A percentile compares a stretch with the other conserved stretches of the same genome.
phyloP scores from a whole-genome alignment of 306 rosid genomes.

The Cucumis melo region DNA sequence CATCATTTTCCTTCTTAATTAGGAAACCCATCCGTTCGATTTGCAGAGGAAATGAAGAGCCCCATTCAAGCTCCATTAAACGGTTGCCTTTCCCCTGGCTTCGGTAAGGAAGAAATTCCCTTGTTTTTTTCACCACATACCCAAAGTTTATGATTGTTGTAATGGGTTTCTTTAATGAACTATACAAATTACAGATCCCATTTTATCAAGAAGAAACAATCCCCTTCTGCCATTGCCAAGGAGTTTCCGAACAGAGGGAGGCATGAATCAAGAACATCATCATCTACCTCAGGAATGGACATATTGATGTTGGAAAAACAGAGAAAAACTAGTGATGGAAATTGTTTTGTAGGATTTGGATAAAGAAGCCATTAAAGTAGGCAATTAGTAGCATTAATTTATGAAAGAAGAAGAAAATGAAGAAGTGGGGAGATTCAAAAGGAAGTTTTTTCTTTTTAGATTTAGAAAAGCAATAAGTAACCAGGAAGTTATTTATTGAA shows the following conservation, averaged over 20 bases:
- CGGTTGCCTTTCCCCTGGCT: constrained; percentile 14
- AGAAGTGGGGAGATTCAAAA: background rate
- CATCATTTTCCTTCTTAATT: too few relatives aligned
- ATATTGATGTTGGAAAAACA: constrained; percentile 21
- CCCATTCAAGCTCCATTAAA: constrained; percentile 20
- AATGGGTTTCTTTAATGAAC: background rate
- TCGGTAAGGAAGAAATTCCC: constrained; percentile 18
- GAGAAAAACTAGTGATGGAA: background rate
- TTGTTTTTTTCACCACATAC: background rate
- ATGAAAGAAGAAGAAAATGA: background rate
- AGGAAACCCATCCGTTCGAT: background rate
- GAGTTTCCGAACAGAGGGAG: constrained; percentile 23
- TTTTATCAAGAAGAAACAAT: constrained; percentile 28
- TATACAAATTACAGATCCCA: constrained; percentile 20
- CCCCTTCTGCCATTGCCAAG: constrained; percentile 33
- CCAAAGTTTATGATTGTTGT: background rate
- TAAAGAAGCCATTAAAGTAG: background rate
- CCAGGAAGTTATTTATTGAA: background rate
- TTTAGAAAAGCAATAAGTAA: background rate
- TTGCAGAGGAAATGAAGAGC: constrained; percentile 13
- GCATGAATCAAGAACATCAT: constrained; percentile 34
- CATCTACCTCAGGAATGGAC: constrained; percentile 84
- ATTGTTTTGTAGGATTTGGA: background rate
- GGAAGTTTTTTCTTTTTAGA: background rate
- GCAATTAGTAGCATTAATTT: background rate